Evolutionary conservation across 176 grass and related monocot genomes (phyloP), one percentile per base, ranked within the genome.

Genomic region (Paspalum notatum): DNA sequence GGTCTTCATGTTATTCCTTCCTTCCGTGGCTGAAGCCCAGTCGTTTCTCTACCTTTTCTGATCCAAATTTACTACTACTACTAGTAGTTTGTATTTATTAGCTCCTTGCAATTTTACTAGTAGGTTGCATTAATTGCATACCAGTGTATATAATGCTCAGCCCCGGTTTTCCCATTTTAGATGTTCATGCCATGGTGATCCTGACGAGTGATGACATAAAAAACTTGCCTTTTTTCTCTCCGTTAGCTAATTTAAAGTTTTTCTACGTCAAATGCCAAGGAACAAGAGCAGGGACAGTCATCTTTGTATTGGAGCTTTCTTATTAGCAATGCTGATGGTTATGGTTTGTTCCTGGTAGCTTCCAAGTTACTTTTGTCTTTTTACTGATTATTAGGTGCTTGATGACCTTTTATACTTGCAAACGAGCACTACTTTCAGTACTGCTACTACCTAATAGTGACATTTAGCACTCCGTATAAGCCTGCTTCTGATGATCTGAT

Each of bases 21-120:
- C 62, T 80, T 59, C 74, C 21, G 15, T 75, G 25, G 18, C 48
- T 26, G 58, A 27, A 11, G 14, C 58, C 13, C 12, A 48, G 42
- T 71, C 24, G 21, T 62, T 46, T 44, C 55, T n/a, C 12, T 67
- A 52, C 11, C 13, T 78, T 72, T n/a, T 18, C 18, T 59, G 18
- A n/a, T 79, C 68, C 43, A 27, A 67, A 72, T 56, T 57, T 83
- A 74, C 81, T 56, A 64, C 69, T 63, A 49, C 48, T 83, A 74
- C 81, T 56, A 64, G 62, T 63, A 49, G 26, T 75, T 76, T 76
- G 71, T 51, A 26, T 80, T 83, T 88, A 78, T 78, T 77, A 15
- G 41, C 40, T 50, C 59, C 12, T 15, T 59, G 40, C n/a, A 87
- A 64, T 44, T 78, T 71, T 82, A 65, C 47, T 32, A 32, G 2